Evolutionary conservation across 2,329 filamentous ascomycete species (phyloP), one percentile per base, ranked within the genome.

Genomic region (Penicillium capsulatum): DNA sequence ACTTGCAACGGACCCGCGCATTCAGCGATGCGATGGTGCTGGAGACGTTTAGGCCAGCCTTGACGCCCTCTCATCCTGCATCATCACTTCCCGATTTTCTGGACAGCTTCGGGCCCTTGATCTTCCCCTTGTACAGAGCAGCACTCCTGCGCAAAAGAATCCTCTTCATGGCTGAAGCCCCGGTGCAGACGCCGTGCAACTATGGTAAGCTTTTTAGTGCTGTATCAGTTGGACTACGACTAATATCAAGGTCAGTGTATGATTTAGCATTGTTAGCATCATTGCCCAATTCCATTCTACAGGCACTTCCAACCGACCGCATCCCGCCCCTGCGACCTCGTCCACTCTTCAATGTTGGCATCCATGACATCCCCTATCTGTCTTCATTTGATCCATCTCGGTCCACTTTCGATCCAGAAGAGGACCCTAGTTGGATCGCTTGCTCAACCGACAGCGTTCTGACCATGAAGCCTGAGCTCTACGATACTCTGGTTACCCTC

Each of bases 381-480:
- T 74, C 85, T 3, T 79, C 83, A 30, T 74, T 96, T 4, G 72
- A 73, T 30, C 26, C 49, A 7, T 43, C 45, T 65, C 33, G 71
- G 68, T 58, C 63, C 57, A 47, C 58, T 26, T 31, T 63, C 47
- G 44, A 58, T 48, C 40, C 57, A 32, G 57, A 64, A 41, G 35
- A 44, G 31, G 54, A 74, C 68, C 75, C 10, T 10, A 86, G 89
- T 27, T 98, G 90, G 89, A 83, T 95, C 43, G 92, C 91, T 9
- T 96, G 90, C 64, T 96, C 91, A 3, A 97, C 91, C 2, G 92
- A 98, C 67, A 91, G 86, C 58, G 92, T 98, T 42, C 75, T 98
- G 10, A 81, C 80, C 32, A 84, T 87, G 65, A 97, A 97, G 68
- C 79, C 82, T 35, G 78, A 84, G 2, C 77, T 98, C 2, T 97